Conservation (phyloP, 768 basidiomycete species). For the Auriscalpium microsporum region DNA sequence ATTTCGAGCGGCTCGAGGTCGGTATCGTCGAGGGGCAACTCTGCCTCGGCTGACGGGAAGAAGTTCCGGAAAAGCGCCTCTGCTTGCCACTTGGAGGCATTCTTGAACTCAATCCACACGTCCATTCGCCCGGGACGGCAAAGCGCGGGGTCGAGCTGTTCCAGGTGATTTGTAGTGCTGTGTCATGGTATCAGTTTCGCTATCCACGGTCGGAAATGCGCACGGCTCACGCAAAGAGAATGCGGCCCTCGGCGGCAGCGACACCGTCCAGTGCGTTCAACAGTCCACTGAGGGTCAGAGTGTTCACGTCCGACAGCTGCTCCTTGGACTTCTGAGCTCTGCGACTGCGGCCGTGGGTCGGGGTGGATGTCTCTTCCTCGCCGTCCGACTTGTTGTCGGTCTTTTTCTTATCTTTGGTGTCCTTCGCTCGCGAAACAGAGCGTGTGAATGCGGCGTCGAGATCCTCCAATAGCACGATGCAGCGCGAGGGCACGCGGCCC, state of each 20-base stretch:
- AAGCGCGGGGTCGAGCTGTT: slow-evolving; percentile 82
- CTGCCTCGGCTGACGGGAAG: slow-evolving; percentile 67
- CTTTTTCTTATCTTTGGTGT: slow-evolving; percentile 31
- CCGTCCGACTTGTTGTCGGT: slow-evolving; percentile 26
- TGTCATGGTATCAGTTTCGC: not conserved
- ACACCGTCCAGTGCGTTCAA: slow-evolving; percentile 84
- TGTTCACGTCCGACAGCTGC: slow-evolving; percentile 69
- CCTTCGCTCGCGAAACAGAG: slow-evolving; percentile 58
- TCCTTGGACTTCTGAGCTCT: slow-evolving; percentile 43
- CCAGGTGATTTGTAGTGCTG: slow-evolving; percentile 87
- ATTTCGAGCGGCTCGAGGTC: slow-evolving; percentile 42
- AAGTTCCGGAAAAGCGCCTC: slow-evolving; percentile 85
- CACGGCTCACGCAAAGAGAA: slow-evolving; percentile 75
- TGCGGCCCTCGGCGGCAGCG: slow-evolving; percentile 77
- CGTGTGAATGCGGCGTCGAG: slow-evolving; percentile 84
- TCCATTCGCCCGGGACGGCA: slow-evolving; percentile 92
- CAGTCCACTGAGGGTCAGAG: slow-evolving; percentile 71
- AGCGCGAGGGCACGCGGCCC: slow-evolving; percentile 77
- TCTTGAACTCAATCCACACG: slow-evolving; percentile 87
- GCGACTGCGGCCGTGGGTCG: slow-evolving; percentile 30
- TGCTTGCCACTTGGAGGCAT: slow-evolving; percentile 78
- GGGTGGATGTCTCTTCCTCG: slow-evolving; percentile 25
- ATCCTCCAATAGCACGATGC: slow-evolving; percentile 85
- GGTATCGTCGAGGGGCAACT: slow-evolving; percentile 28
- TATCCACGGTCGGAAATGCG: not conserved